Conservation (phyloP, 768 basidiomycete species). For the Basidioascus undulatus region DNA sequence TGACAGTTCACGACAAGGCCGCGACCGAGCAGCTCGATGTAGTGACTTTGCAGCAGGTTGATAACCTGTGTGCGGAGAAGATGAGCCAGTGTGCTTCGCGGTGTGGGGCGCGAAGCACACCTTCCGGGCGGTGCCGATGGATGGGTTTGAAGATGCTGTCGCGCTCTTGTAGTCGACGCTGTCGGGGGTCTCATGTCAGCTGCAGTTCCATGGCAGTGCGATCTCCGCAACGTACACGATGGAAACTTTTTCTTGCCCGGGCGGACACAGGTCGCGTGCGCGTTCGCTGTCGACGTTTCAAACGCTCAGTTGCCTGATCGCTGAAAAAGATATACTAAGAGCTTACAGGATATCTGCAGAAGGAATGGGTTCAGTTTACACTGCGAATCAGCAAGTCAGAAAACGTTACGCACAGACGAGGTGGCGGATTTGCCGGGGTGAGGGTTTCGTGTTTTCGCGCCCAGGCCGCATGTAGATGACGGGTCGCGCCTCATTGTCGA, state of each 20-base stretch:
- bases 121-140: slow-evolving; percentile 54
- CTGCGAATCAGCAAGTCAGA: background rate
- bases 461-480: slow-evolving; percentile 76
- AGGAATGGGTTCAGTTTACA: slow-evolving; percentile 1
- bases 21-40: slow-evolving; percentile 65
- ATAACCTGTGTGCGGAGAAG: slow-evolving; percentile 27
- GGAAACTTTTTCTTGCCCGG: slow-evolving; percentile 54
- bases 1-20: slow-evolving; percentile 48
- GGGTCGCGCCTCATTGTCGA: slow-evolving; percentile 65
- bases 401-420: slow-evolving; percentile 53
- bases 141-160: slow-evolving; percentile 60
- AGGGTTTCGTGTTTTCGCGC: slow-evolving; percentile 54
- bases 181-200: too few relatives aligned
- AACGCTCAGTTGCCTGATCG: too few relatives aligned
- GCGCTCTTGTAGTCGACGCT: slow-evolving; percentile 66
- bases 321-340: too few relatives aligned
- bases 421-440: slow-evolving; percentile 56
- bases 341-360: slow-evolving; percentile 1
- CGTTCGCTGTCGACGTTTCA: slow-evolving; percentile 49
- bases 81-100: background rate
- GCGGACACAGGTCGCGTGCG: slow-evolving; percentile 70
- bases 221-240: too few relatives aligned
- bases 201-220: too few relatives aligned
- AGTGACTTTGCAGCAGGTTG: slow-evolving; percentile 62
- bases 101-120: slow-evolving; percentile 16